These are phyloP conservation scores for Colletotrichum cuscutae DNA, from an alignment of 2,329 filamentous ascomycete species.

Conservation along the genomic window DNA sequence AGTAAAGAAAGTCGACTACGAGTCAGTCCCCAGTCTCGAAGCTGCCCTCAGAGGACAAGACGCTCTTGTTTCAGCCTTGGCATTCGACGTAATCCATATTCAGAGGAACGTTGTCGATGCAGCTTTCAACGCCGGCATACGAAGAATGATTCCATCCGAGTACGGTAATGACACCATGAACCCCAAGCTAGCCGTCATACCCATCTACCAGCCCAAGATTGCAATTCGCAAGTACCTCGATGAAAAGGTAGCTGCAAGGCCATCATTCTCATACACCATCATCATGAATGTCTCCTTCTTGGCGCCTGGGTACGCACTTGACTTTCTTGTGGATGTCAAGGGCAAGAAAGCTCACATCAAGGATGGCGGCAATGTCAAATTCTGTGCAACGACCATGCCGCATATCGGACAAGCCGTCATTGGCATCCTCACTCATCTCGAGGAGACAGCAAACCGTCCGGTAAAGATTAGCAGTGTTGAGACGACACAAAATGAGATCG, in stretches of 20 bases:
- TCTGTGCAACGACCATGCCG: conserved; percentile 58
- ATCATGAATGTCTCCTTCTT: conserved; percentile 56
- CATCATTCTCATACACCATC: conserved; percentile 44
- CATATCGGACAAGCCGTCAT: conserved; percentile 60
- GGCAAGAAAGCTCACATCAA: conserved; percentile 52
- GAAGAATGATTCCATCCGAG: conserved; percentile 65
- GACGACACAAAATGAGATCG: conserved; percentile 61
- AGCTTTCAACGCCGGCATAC: conserved; percentile 61
- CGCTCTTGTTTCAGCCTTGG: conserved; percentile 61
- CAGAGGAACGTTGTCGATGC: conserved; percentile 63
- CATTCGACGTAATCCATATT: conserved; percentile 49
- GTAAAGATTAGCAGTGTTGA: conserved; percentile 63
- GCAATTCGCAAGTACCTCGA: conserved; percentile 30
- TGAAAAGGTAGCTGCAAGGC: conserved; percentile 31
- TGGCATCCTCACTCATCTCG: conserved; percentile 55
- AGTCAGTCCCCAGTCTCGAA: conserved; percentile 55
- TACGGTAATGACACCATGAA: conserved; percentile 49
- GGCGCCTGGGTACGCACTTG: conserved; percentile 38
- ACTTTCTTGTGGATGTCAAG: conserved; percentile 27
- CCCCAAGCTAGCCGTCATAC: conserved; percentile 35
- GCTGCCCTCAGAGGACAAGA: conserved; percentile 65
- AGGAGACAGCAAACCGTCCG: conserved; percentile 62
- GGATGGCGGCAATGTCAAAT: conserved; percentile 58
- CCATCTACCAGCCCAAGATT: conserved; percentile 38
- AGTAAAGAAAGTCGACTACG: conserved; percentile 49